Percentiles rank a stretch among this genome's conserved stretches.
Conservation (phyloP, 345 rosid genomes). For the Garcia nutans region DNA sequence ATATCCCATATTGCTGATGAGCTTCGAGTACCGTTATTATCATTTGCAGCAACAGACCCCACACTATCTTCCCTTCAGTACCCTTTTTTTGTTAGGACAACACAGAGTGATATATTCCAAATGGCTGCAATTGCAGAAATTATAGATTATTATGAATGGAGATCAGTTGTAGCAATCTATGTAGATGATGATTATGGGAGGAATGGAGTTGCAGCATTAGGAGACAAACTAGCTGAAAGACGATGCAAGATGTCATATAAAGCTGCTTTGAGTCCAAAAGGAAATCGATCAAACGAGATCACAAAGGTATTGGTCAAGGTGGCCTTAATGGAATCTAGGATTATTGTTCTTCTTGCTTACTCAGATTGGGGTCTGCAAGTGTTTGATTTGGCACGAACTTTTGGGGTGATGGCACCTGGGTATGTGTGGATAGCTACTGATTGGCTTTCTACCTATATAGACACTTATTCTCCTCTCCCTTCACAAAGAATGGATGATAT, state of each 20-base stretch:
- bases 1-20: constrained; percentile 60
- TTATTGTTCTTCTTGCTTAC: constrained; percentile 59
- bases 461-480: constrained; percentile 44
- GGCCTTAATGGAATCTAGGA: constrained; percentile 71
- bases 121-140: constrained; percentile 83
- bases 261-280: constrained; percentile 55
- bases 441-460: constrained; percentile 28
- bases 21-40: constrained; percentile 50
- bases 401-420: constrained; percentile 25
- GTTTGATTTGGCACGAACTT: constrained; percentile 37
- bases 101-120: constrained; percentile 74
- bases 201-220: constrained; percentile 77
- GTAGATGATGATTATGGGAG: constrained; percentile 78
- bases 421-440: constrained; percentile 31
- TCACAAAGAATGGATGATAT: constrained; percentile 38
- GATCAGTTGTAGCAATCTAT: constrained; percentile 74
- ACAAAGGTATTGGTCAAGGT: constrained; percentile 60
- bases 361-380: constrained; percentile 50
- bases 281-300: constrained; percentile 52
- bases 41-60: constrained; percentile 85
- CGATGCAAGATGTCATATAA: constrained; percentile 72
- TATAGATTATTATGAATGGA: constrained; percentile 65
- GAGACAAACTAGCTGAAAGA: constrained; percentile 60
- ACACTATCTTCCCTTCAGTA: constrained; percentile 67
- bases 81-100: constrained; percentile 71